Evolutionary conservation across 345 rosid species (phyloP).

Genomic region (Aegle marmelos): DNA sequence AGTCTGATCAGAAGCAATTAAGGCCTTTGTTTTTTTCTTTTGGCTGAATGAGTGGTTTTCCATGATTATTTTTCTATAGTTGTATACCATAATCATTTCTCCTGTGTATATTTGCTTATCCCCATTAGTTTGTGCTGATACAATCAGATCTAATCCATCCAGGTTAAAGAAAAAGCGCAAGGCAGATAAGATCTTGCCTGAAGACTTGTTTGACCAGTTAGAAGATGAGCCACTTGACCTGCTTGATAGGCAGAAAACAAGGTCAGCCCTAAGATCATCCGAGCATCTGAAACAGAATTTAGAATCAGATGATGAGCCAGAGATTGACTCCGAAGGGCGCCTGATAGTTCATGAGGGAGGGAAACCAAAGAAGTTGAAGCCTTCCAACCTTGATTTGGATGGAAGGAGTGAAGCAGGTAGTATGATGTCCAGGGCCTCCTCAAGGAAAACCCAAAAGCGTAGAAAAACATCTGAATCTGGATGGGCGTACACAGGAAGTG

Average conservation of each 20-base stretch:
- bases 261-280: constrained; percentile 71
- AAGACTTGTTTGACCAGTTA: constrained; percentile 59
- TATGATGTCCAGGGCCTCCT: constrained; percentile 38
- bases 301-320: constrained; percentile 80
- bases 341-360: constrained; percentile 58
- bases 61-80: not conserved
- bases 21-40: not conserved
- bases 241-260: constrained; percentile 71
- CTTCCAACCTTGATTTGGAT: constrained; percentile 45
- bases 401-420: constrained; percentile 59
- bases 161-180: constrained; percentile 55
- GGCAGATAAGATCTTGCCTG: constrained; percentile 66
- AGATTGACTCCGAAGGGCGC: constrained; percentile 82
- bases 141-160: not conserved
- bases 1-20: not conserved
- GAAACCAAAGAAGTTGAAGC: constrained; percentile 40
- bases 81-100: not conserved
- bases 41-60: not conserved
- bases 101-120: not conserved
- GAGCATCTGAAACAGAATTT: constrained; percentile 49
- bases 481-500: constrained; percentile 80
- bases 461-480: constrained; percentile 70
- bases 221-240: constrained; percentile 95
- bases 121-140: constrained; percentile 9
- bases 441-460: constrained; percentile 62